A percentile compares a stretch with the other conserved stretches of the same genome.
Evolutionary conservation across 2,329 filamentous ascomycete genomes (phyloP).

Genomic region (Talaromyces sp.): DNA sequence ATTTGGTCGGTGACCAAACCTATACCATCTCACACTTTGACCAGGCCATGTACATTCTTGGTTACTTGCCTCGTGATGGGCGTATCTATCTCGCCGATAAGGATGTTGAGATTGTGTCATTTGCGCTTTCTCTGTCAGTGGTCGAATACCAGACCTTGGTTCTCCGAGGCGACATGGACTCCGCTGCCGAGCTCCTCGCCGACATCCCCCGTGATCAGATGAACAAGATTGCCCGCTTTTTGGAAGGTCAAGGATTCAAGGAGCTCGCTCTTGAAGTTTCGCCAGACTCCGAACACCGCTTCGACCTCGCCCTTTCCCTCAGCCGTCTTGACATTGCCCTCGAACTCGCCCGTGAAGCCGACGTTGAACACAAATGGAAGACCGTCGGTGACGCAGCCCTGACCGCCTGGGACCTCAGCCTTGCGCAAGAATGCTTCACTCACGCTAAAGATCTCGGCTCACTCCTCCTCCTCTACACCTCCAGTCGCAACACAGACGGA

Average conservation of each 20-base stretch:
- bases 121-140: constrained; percentile 84
- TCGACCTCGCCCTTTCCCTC: constrained; percentile 82
- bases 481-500: constrained; percentile 75
- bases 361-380: constrained; percentile 98
- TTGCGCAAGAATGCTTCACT: constrained; percentile 90
- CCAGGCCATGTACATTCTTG: constrained; percentile 88
- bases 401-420: constrained; percentile 76
- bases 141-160: constrained; percentile 97
- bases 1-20: constrained; percentile 94
- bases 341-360: constrained; percentile 75
- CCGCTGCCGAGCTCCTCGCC: constrained; percentile 78
- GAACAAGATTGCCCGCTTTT: constrained; percentile 96
- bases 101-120: constrained; percentile 88
- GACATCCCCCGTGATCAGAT: constrained; percentile 89
- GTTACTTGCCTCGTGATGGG: constrained; percentile 94
- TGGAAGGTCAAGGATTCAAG: constrained; percentile 96
- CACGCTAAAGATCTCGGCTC: constrained; percentile 89
- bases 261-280: constrained; percentile 92
- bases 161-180: constrained; percentile 87
- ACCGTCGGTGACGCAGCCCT: constrained; percentile 90
- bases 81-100: constrained; percentile 94
- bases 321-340: constrained; percentile 83
- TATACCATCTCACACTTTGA: constrained; percentile 98
- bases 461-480: constrained; percentile 81
- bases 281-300: constrained; percentile 93